These are phyloP conservation scores for Earliella scabrosa DNA, from an alignment of 1,284 basidiomycete genomes.

Conservation along the genomic window DNA sequence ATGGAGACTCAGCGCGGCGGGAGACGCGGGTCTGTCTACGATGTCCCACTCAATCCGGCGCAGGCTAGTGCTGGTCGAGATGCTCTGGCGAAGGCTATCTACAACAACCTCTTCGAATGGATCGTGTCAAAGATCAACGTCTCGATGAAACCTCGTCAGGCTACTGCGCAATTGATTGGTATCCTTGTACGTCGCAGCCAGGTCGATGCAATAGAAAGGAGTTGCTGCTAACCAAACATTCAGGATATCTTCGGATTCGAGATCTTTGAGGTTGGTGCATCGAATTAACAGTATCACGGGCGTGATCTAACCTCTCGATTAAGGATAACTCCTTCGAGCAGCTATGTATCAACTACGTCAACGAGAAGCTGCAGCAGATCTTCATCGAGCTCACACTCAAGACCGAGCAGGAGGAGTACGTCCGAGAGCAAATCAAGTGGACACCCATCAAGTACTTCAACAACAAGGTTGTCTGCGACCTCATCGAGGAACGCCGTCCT, in stretches of 20 bases:
- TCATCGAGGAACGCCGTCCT: slow-evolving; percentile 95
- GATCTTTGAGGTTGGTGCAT: slow-evolving; percentile 80
- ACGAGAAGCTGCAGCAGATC: slow-evolving; percentile 99
- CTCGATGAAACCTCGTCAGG: slow-evolving; percentile 89
- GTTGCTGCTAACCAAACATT: not conserved
- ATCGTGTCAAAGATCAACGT: slow-evolving; percentile 96
- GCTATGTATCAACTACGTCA: slow-evolving; percentile 99
- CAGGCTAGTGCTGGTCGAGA: slow-evolving; percentile 91
- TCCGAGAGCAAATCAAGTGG: slow-evolving; percentile 98
- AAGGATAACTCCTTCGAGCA: slow-evolving; percentile 99
- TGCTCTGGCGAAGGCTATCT: slow-evolving; percentile 95
- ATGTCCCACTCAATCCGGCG: slow-evolving; percentile 93
- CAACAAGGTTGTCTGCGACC: slow-evolving; percentile 96
- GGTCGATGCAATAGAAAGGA: not conserved
- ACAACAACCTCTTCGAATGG: slow-evolving; percentile 99
- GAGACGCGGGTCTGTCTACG: slow-evolving; percentile 92
- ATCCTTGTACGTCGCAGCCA: slow-evolving; percentile 67
- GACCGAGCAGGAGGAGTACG: slow-evolving; percentile 99
- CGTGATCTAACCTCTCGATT: no score
- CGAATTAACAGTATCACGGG: not conserved
- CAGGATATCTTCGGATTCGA: slow-evolving; percentile 98
- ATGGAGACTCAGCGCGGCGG: slow-evolving; percentile 96
- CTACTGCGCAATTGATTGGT: slow-evolving; percentile 88
- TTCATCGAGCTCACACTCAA: slow-evolving; percentile 99
- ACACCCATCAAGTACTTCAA: slow-evolving; percentile 98